Base-by-base conservation (phyloP, 2,329 filamentous ascomycete genomes). In the Trichoderma polysporum region DNA sequence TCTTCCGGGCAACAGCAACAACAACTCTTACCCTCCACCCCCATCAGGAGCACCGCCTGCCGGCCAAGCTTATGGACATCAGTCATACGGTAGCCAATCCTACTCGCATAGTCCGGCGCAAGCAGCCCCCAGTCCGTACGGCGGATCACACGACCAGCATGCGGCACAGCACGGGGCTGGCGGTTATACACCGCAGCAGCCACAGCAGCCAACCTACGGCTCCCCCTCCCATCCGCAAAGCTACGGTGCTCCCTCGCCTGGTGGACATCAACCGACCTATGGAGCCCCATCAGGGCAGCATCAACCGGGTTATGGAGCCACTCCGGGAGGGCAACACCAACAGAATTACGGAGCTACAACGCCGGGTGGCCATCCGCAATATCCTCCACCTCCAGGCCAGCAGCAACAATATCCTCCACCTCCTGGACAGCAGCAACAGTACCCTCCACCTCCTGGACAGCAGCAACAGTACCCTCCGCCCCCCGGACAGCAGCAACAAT, bases 91-190 rank as follows among this genome's bases (percentile, higher is more conserved):
- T 19, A 53, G 47, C 52, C 68, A 73, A 41, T 62, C 69, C 12
- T 73, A 71, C 47, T 66, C 50, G 56, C 69, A 69, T 35, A 72
- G 61, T 53, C 69, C 68, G 58, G 72, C 70, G 8, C 63, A n/a
- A 45, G 41, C 65, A 4, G 33, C 62, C 19, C 41, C 50, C 12
- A 61, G 66, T 25, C 52, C 59, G 22, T 67, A 67, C 29, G 66
- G 66, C 45, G 66, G 31, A 50, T 59, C 66, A 27, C 66, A 66
- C 15, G 68, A 70, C 22, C 58, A 63, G 15, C 68, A 66, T 15
- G 72, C 73, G 29, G 70, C 73, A 39, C 73, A 74, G 56, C 73
- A 73, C 47, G 73, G 70, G 9, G 52, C 17, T 10, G 61, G 69
- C n/a, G 63, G 66, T 10, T 74, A 74, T 41, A 64, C 67, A 15